Evolutionary conservation across 108 stramenopile species (phyloP), one percentile per base, ranked within the genome.

Genomic region (Aurantiochytrium sp.): DNA sequence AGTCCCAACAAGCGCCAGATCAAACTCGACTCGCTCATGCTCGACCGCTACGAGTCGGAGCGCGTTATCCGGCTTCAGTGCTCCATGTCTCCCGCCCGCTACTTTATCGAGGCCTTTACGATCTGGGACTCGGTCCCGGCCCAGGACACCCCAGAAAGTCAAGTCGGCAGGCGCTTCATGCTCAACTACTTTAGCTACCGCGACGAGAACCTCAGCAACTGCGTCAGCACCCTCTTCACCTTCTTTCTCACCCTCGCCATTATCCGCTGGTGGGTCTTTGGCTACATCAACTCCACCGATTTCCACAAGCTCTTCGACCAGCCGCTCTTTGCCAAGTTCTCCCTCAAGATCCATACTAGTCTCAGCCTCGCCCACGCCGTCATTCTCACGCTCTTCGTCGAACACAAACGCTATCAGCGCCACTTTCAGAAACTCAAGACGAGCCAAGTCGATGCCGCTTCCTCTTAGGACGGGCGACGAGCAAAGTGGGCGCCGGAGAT

Each of bases 211-310:
- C 32, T 81, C 19, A 81, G 73, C 45, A n/a, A 12, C 27, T 81
- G 73, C 30, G n/a, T 41, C 10, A 81, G 73, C 45, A 24, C 73
- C 0, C 73, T 81, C n/a, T 41, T 81, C 19, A 81, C 45, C 8
- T 81, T 81, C 45, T 81, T 81, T 24, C 39, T 81, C 42, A 48
- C 73, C 6, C 42, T 81, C 30, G 36, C 8, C 8, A 81, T 81
- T 24, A 81, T 81, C 2, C 73, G 73, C 17, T 81, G 73, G 73
- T 81, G 45, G 39, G 42, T 81, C 42, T 81, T 81, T 81, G 73
- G 73, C 27, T 81, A 81, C 73, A 30, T 41, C 21, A 81, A 81
- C 32, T 81, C 73, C 21, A 81, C 73, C 17, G 73, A 81, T 24
- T 81, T 81, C 24, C 73, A 81, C 45, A 48, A 41, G 39, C 73